Conservation (phyloP, 1,284 basidiomycete species). For the Microbotryum lychnidis-dioicae region DNA sequence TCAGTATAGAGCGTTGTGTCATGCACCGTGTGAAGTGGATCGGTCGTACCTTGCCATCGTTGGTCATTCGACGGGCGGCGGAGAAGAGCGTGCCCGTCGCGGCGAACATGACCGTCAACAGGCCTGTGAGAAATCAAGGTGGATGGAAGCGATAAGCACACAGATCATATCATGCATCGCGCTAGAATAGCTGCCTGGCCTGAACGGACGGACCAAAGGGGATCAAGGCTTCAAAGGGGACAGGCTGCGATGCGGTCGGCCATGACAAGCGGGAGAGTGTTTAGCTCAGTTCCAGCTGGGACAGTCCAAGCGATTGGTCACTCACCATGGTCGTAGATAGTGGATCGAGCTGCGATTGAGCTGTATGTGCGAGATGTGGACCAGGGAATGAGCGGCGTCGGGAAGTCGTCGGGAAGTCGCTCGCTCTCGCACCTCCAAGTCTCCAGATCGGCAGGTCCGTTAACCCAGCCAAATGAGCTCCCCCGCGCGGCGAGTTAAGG, state of each 20-base stretch:
- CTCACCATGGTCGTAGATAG: background rate
- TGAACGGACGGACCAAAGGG: conserved; percentile 61
- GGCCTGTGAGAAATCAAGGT: conserved; percentile 47
- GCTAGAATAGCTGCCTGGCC: conserved; percentile 1
- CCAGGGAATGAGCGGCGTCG: too few relatives aligned
- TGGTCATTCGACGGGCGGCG: conserved; percentile 64
- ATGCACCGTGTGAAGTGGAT: background rate
- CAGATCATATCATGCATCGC: background rate
- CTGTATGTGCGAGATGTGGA: too few relatives aligned
- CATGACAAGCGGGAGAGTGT: background rate
- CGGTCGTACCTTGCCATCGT: conserved; percentile 72
- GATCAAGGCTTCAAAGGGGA: conserved; percentile 90
- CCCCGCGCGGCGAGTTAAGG: too few relatives aligned
- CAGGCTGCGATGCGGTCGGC: conserved; percentile 48
- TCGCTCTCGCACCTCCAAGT: too few relatives aligned
- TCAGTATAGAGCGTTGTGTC: background rate
- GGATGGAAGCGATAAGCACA: background rate
- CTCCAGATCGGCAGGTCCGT: too few relatives aligned
- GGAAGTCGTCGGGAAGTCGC: too few relatives aligned
- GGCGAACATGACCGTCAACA: conserved; percentile 79
- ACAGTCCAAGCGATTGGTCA: background rate
- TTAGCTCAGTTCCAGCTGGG: background rate
- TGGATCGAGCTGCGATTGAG: background rate
- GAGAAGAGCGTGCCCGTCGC: conserved; percentile 77
- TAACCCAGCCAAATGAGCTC: too few relatives aligned